phyloP scores from a whole-genome alignment of 768 basidiomycete species.

The Tremella yokohamensis region DNA sequence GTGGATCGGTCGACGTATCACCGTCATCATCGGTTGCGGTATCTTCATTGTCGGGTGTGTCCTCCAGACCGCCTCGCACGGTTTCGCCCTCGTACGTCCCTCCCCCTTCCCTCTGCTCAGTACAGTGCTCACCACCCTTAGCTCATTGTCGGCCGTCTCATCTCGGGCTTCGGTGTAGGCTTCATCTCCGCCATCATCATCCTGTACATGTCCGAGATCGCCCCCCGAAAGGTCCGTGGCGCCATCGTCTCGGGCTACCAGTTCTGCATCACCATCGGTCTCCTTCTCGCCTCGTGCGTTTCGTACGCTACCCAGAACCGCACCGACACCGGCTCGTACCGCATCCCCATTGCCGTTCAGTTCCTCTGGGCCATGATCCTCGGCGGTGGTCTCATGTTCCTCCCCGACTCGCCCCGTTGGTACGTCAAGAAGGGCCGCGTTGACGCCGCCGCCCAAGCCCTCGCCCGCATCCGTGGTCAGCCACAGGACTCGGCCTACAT shows the following conservation, averaged over 20 bases:
- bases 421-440: constrained; percentile 50
- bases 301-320: constrained; percentile 50
- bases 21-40: constrained; percentile 19
- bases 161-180: constrained; percentile 46
- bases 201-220: constrained; percentile 51
- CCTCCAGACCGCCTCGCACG: constrained; percentile 47
- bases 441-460: constrained; percentile 37
- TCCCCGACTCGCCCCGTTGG: constrained; percentile 53
- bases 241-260: constrained; percentile 52
- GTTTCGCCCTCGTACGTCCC: constrained; percentile 41
- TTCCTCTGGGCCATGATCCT: constrained; percentile 49
- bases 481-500: constrained; percentile 46
- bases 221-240: constrained; percentile 51
- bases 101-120: not conserved
- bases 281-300: constrained; percentile 51
- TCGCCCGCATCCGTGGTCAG: constrained; percentile 49
- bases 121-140: constrained; percentile 3
- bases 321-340: constrained; percentile 44
- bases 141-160: constrained; percentile 48
- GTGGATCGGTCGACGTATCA: constrained; percentile 47
- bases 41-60: constrained; percentile 42
- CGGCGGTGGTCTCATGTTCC: constrained; percentile 47
- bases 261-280: constrained; percentile 51
- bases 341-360: constrained; percentile 51
- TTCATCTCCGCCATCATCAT: constrained; percentile 51